Evolutionary conservation across 768 basidiomycete genomes (phyloP), one percentile per base, ranked within the genome.

Genomic region (Asterophora parasitica): DNA sequence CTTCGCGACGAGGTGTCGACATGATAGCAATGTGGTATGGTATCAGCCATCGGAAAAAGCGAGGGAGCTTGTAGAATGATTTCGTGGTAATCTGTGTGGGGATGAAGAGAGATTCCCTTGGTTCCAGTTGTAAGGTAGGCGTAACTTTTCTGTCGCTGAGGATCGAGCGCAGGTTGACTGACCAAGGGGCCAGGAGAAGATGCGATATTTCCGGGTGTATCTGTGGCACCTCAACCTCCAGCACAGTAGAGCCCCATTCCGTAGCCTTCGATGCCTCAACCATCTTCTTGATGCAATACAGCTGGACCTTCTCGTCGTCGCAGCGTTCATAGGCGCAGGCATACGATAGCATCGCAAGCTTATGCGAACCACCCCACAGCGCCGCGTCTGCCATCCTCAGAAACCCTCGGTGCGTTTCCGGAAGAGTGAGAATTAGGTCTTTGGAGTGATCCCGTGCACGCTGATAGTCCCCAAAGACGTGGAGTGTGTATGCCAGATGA

Each of bases 11-110:
- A 1, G 80, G 81, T 0, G 76, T 81, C 0, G 81, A 82, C 77
- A 82, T 82, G 40, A 80, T 67, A 6, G 82, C 80, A 23, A 82
- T 58, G 44, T 75, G 69, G 56, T 73, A 77, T 4, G 81, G 81
- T 27, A 82, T 63, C 4, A 84, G 68, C 81, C 81, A 84, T 8
- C 80, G 70, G 58, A 83, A 82, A 61, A 78, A 82, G 6, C 80
- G 73, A 19, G 78, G 79, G 0, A 82, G 61, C 44, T 71, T 73
- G 51, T 65, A 68, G 35, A 65, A 67, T 0, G 54, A 35, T 15
- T 45, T 16, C 4, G 33, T 48, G 7, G 40, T 41, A 10, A 8
- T 28, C 19, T 36, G 26, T 15, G 38, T 45, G 9, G 74, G 73
- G 36, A 79, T 60, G 52, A 52, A 71, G 12, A 76, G 44, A 3